Evolutionary conservation across 805 yeast species (phyloP).

Genomic region (baker's yeast (Saccharomyces cerevisiae)): DNA sequence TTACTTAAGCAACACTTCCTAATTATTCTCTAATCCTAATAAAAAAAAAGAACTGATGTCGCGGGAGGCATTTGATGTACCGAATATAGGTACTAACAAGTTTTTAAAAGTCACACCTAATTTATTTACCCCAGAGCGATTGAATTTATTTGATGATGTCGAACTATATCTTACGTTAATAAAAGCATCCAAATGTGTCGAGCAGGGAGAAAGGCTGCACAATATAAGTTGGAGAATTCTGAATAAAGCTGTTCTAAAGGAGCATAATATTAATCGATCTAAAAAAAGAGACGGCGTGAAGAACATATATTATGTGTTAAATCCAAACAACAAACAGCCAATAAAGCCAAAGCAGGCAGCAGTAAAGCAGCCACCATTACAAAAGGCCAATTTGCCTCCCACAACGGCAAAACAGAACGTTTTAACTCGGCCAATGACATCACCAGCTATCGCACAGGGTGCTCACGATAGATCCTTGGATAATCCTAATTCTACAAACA

Average conservation of each 20-base stretch:
- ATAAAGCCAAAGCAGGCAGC: not conserved
- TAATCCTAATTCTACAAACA: not conserved
- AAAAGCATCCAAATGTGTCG: slow-evolving; percentile 16
- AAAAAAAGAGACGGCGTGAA: slow-evolving; percentile 31
- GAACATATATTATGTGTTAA: slow-evolving; percentile 25
- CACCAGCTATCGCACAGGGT: not conserved
- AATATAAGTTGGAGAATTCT: slow-evolving; percentile 30
- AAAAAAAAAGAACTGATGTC: not conserved
- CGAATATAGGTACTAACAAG: slow-evolving; percentile 5
- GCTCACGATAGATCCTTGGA: not conserved
- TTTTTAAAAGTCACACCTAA: slow-evolving; percentile 27
- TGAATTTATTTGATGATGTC: slow-evolving; percentile 26
- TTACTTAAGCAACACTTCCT: not conserved
- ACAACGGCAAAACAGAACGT: not conserved
- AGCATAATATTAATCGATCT: slow-evolving; percentile 21
- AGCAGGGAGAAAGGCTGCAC: slow-evolving; percentile 29
- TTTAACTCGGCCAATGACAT: not conserved
- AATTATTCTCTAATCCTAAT: not conserved
- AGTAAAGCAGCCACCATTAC: not conserved
- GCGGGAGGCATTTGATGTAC: not conserved
- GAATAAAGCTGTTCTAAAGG: slow-evolving; percentile 24
- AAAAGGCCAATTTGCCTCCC: not conserved
- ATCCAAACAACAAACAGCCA: slow-evolving; percentile 8
- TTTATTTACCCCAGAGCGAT: slow-evolving; percentile 26
- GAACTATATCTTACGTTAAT: slow-evolving; percentile 25